Conservation (phyloP, 257 asterid species). For the Oldenlandia corymbosa region DNA sequence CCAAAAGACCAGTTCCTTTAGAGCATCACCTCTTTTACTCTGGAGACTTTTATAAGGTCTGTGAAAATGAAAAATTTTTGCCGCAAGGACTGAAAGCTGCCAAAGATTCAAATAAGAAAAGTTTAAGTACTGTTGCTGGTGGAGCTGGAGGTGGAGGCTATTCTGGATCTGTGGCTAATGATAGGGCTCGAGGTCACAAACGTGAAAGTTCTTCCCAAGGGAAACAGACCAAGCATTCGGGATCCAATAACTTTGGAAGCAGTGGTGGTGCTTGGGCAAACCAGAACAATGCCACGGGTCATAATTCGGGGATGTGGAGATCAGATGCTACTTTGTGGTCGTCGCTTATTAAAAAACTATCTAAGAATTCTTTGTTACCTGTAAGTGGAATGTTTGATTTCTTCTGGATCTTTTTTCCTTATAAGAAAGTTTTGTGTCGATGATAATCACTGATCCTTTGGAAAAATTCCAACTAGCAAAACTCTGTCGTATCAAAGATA, state of each 20-base stretch:
- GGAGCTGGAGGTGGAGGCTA: slow-evolving; percentile 44
- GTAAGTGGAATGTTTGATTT: slow-evolving; percentile 40
- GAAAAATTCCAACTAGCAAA: neutral
- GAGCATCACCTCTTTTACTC: slow-evolving; percentile 91
- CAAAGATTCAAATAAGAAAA: slow-evolving; percentile 63
- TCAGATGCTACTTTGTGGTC: slow-evolving; percentile 86
- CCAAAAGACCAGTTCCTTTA: slow-evolving; percentile 95
- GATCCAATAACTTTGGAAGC: slow-evolving; percentile 28
- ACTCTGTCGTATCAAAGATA: neutral
- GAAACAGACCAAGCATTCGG: slow-evolving; percentile 36
- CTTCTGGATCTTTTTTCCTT: neutral
- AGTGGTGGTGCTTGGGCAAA: slow-evolving; percentile 42
- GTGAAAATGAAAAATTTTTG: slow-evolving; percentile 79
- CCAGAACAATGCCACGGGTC: slow-evolving; percentile 43
- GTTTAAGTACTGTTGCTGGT: slow-evolving; percentile 32
- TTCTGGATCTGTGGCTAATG: slow-evolving; percentile 38
- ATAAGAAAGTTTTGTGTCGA: neutral
- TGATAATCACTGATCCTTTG: neutral
- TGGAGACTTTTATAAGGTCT: slow-evolving; percentile 86
- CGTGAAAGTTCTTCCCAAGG: slow-evolving; percentile 31
- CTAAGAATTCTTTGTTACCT: slow-evolving; percentile 79
- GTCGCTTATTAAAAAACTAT: slow-evolving; percentile 71
- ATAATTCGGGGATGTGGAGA: slow-evolving; percentile 60
- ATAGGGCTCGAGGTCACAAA: slow-evolving; percentile 31
- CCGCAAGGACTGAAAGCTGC: slow-evolving; percentile 86